Base-by-base conservation (phyloP, 768 basidiomycete genomes). In the Mycena vulgaris region DNA sequence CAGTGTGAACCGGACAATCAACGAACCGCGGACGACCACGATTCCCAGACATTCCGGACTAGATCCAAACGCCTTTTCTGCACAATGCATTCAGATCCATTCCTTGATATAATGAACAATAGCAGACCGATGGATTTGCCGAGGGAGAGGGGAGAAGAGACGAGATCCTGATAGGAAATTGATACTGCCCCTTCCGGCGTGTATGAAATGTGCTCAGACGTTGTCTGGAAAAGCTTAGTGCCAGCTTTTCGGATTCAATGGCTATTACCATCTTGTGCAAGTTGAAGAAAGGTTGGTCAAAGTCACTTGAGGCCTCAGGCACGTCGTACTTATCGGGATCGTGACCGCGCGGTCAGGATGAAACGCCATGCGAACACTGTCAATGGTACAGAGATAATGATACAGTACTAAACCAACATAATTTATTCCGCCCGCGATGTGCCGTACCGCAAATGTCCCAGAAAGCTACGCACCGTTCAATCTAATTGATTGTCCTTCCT, bases 51-150 rank as follows among this genome's bases (percentile, higher is more conserved):
- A 91, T 58, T 90, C 83, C 10, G 93, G 87, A 67, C 89, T 84
- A 14, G 94, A 94, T 25, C 95, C 96, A 75, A 97, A 97, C 4
- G 94, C 96, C 73, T 89, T 86, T 74, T 92, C 93, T 94, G 72
- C 10, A 52, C 66, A 59, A 31, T 55, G 45, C 45, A 35, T 37
- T 23, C 35, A 14, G 16, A 10, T 16, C 53, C 23, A 47, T 56
- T 59, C n/a, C 52, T 8, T 30, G 53, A 23, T 17, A 45, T 47
- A 45, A 67, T 40, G 27, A 16, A 45, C 49, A 74, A 58, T 40
- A 14, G 4, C 66, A 21, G 69, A 90, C 93, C 90, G 67, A 97
- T 95, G 23, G 91, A 87, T 23, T 83, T 71, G 31, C 83, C 78
- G 16, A 95, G 82, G 6, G 88, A 84, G 13, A 84, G 74, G 0